phyloP scores from a whole-genome alignment of 2,329 filamentous ascomycete genomes.

The Pestalotiopsis sp. region DNA sequence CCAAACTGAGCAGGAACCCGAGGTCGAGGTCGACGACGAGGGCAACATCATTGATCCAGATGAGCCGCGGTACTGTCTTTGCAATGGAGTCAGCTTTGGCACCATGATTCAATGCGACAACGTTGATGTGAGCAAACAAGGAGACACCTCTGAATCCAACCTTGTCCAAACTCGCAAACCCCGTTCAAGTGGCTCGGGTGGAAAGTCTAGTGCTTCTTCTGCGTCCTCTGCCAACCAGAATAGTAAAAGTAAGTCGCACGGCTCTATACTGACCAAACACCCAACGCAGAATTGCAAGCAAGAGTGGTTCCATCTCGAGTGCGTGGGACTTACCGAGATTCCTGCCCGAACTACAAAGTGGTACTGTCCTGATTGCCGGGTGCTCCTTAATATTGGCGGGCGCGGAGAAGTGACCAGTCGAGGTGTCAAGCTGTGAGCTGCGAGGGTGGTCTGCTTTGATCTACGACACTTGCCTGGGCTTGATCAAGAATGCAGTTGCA shows the following conservation, averaged over 20 bases:
- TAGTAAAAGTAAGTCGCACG: conserved; percentile 12
- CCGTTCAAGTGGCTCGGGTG: conserved; percentile 9
- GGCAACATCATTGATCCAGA: conserved; percentile 73
- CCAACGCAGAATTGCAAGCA: conserved; percentile 65
- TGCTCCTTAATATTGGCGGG: conserved; percentile 63
- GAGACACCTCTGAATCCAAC: conserved; percentile 12
- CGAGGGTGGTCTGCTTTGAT: not conserved
- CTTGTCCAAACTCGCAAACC: conserved; percentile 10
- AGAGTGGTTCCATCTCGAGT: conserved; percentile 85
- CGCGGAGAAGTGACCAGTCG: conserved; percentile 65
- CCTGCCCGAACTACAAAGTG: conserved; percentile 77
- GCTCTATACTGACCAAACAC: conserved; percentile 25
- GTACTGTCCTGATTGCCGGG: conserved; percentile 80
- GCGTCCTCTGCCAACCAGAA: conserved; percentile 18
- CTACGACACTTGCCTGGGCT: no score
- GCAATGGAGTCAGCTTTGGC: conserved; percentile 79
- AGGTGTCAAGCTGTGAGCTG: conserved; percentile 48
- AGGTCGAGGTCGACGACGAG: conserved; percentile 67
- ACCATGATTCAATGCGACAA: conserved; percentile 86
- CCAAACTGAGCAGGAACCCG: conserved; percentile 47
- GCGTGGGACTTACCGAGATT: conserved; percentile 69
- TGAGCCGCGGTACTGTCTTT: conserved; percentile 77
- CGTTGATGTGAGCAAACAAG: conserved; percentile 61
- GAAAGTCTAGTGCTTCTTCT: conserved; percentile 5
- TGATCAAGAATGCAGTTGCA: no score